Evolutionary conservation across 2,329 filamentous ascomycete species (phyloP).

Genomic region (Aspergillus proliferans): DNA sequence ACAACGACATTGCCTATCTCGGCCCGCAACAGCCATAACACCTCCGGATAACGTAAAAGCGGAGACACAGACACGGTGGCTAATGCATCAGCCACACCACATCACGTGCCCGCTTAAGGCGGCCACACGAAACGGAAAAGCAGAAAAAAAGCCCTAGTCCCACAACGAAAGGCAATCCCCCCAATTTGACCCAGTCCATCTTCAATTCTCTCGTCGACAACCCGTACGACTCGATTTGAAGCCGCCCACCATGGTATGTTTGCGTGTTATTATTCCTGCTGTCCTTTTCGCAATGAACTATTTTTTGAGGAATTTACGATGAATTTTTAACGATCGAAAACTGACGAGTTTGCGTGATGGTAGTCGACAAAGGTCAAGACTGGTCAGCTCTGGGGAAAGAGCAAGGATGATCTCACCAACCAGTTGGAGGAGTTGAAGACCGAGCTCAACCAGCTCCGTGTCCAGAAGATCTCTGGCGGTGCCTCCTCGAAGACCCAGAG

Average conservation of each 20-base stretch:
- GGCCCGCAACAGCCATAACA: not conserved
- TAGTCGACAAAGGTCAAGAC: conserved; percentile 80
- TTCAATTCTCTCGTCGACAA: conserved; percentile 40
- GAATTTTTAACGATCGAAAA: not conserved
- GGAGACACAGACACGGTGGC: not conserved
- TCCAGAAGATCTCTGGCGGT: conserved; percentile 94
- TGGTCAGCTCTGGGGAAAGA: conserved; percentile 96
- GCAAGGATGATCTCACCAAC: conserved; percentile 96
- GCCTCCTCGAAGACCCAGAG: conserved; percentile 93
- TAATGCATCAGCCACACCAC: not conserved
- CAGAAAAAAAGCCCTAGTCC: conserved; percentile 40
- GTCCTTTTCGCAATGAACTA: not conserved
- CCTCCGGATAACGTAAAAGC: not conserved
- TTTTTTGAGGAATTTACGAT: not conserved
- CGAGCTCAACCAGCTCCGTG: conserved; percentile 91
- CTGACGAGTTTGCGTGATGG: conserved; percentile 27
- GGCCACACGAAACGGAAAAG: conserved; percentile 27
- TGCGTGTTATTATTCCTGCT: conserved; percentile 4
- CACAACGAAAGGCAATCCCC: conserved; percentile 31
- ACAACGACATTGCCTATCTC: not conserved
- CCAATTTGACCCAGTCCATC: conserved; percentile 35
- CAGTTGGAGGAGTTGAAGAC: conserved; percentile 92
- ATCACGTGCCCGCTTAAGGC: conserved; percentile 29
- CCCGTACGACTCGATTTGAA: conserved; percentile 41
- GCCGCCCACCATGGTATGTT: conserved; percentile 40